Conservation (phyloP, 2,329 filamentous ascomycete species). For the Lasiodiplodia theobromae region DNA sequence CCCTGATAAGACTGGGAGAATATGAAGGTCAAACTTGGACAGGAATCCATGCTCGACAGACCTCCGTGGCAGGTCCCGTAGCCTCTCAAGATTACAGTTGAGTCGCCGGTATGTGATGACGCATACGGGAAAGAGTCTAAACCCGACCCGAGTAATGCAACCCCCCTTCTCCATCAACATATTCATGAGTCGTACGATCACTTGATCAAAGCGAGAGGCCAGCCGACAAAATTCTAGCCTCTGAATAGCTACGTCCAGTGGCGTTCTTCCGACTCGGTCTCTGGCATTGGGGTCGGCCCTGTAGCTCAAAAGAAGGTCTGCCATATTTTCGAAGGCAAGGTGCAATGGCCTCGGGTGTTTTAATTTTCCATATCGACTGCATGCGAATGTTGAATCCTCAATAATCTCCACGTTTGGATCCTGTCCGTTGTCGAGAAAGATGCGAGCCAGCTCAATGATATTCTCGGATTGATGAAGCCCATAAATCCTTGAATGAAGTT, state of each 20-base stretch:
- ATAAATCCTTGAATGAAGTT: background rate
- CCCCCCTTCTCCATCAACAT: background rate
- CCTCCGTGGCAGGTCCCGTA: background rate
- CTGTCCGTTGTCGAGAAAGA: background rate
- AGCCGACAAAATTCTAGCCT: background rate
- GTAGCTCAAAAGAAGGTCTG: background rate
- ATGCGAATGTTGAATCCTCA: background rate
- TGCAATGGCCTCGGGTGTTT: background rate
- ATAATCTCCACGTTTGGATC: background rate
- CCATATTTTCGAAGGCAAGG: background rate
- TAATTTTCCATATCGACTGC: background rate
- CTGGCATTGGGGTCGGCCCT: background rate
- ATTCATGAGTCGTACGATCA: background rate
- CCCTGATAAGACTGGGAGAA: no score
- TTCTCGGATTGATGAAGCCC: background rate
- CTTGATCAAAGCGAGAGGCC: background rate
- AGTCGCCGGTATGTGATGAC: fast-evolving
- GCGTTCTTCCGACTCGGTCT: background rate
- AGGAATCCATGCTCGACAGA: background rate
- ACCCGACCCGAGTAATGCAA: background rate
- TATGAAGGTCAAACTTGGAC: background rate
- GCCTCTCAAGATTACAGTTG: background rate
- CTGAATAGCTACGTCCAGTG: background rate
- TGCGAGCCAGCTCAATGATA: background rate
- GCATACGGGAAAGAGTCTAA: background rate